Conservation (phyloP, 768 basidiomycete genomes). For the Inosperma sp. region DNA sequence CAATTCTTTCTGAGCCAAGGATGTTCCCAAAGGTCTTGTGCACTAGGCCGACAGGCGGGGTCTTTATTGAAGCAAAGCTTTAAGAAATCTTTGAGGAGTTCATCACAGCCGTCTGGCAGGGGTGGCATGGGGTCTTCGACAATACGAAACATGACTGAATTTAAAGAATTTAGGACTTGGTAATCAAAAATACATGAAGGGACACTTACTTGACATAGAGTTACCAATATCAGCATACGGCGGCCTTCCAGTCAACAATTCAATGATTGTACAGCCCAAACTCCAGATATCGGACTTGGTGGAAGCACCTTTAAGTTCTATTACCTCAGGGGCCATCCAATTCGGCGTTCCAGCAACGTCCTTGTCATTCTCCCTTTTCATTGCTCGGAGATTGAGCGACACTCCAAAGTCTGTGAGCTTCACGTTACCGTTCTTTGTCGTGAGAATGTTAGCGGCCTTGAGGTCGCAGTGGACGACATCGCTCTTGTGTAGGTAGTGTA, state of each 20-base stretch:
- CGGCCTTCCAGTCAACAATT: conserved; percentile 87
- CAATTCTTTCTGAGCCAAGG: conserved; percentile 83
- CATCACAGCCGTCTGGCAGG: conserved; percentile 74
- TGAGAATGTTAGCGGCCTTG: conserved; percentile 98
- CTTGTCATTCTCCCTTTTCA: conserved; percentile 77
- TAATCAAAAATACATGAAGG: conserved; percentile 9
- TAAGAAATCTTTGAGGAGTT: conserved; percentile 75
- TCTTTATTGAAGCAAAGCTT: conserved; percentile 89
- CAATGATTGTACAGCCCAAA: conserved; percentile 89
- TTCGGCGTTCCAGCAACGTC: conserved; percentile 94
- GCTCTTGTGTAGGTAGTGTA: conserved; percentile 86
- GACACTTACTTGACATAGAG: conserved; percentile 73
- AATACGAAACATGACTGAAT: conserved; percentile 91
- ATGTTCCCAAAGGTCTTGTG: conserved; percentile 83
- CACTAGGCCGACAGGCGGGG: conserved; percentile 75
- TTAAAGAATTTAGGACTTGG: conserved; percentile 9
- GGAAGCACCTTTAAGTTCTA: conserved; percentile 91
- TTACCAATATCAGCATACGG: conserved; percentile 89
- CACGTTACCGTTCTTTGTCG: conserved; percentile 95
- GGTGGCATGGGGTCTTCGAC: conserved; percentile 92
- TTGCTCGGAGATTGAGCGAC: conserved; percentile 88
- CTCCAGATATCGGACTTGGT: conserved; percentile 95
- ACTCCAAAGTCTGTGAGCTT: conserved; percentile 98
- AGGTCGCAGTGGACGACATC: conserved; percentile 97
- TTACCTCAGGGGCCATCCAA: conserved; percentile 99